A percentile compares a stretch with the other conserved stretches of the same genome.
These are phyloP conservation scores for Alternaria sp. DNA, from an alignment of 2,329 filamentous ascomycete species.

Conservation along the genomic window DNA sequence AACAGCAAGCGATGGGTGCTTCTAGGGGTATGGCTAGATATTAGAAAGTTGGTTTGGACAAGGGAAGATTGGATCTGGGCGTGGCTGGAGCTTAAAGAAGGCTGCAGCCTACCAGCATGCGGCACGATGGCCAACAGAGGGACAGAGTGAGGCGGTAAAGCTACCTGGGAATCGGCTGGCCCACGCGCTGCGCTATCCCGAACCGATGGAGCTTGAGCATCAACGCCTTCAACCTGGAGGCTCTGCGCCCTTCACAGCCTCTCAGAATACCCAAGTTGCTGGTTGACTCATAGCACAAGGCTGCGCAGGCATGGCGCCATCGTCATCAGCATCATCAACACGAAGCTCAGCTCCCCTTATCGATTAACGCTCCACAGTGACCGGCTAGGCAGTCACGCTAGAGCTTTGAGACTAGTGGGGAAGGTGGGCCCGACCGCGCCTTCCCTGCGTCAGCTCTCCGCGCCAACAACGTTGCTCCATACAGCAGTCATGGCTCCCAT, in stretches of 20 bases:
- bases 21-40: background rate
- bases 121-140: constrained; percentile 21
- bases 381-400: constrained; percentile 32
- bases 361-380: constrained; percentile 27
- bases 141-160: constrained; percentile 39
- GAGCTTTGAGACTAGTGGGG: constrained; percentile 23
- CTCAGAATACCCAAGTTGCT: background rate
- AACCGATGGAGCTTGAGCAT: constrained; percentile 9
- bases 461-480: constrained; percentile 26
- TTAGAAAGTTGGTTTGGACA: constrained; percentile 5
- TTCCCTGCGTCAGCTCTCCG: constrained; percentile 35
- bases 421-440: constrained; percentile 29
- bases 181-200: constrained; percentile 28
- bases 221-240: constrained; percentile 17
- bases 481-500: constrained; percentile 1
- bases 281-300: constrained; percentile 25
- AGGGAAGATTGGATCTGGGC: constrained; percentile 21
- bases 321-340: constrained; percentile 3
- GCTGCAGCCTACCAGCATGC: constrained; percentile 33
- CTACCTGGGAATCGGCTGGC: constrained; percentile 25
- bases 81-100: constrained; percentile 34
- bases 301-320: constrained; percentile 13
- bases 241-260: constrained; percentile 22
- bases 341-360: constrained; percentile 23
- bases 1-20: background rate